Conservation (phyloP, 345 rosid genomes). For the Eucalyptus tenuipes region DNA sequence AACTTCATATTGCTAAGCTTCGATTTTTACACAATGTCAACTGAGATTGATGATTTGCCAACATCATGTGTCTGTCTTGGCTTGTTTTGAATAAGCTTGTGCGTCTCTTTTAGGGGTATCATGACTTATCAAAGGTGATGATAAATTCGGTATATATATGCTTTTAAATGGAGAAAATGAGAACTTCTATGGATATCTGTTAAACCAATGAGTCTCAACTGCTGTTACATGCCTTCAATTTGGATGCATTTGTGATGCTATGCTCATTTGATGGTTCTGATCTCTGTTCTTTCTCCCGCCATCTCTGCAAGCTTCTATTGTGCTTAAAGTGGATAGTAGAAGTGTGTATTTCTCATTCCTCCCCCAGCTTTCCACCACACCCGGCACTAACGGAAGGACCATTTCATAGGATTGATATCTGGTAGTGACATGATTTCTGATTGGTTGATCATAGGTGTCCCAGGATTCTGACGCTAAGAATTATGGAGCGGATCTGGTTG, state of each 20-base stretch:
- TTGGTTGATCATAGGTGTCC: neutral
- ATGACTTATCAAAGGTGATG: neutral
- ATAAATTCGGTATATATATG: neutral
- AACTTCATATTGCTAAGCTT: neutral
- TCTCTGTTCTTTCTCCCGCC: neutral
- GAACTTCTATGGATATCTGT: neutral
- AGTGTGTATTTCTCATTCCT: neutral
- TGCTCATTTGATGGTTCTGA: neutral
- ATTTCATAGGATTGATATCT: neutral
- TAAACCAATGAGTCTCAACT: neutral
- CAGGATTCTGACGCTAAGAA: slow-evolving; percentile 45
- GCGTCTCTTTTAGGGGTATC: neutral
- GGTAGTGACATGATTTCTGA: neutral
- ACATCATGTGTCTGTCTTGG: neutral
- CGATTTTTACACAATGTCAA: neutral
- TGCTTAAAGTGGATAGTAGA: neutral
- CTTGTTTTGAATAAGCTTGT: neutral
- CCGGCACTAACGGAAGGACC: neutral
- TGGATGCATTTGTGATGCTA: neutral
- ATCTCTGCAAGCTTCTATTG: neutral
- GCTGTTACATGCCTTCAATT: neutral
- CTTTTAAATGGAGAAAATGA: neutral
- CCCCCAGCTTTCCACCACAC: neutral
- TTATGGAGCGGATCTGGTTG: slow-evolving; percentile 44
- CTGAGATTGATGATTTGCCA: neutral